phyloP scores from a whole-genome alignment of 805 yeast genomes.

The Metschnikowia proteae region DNA sequence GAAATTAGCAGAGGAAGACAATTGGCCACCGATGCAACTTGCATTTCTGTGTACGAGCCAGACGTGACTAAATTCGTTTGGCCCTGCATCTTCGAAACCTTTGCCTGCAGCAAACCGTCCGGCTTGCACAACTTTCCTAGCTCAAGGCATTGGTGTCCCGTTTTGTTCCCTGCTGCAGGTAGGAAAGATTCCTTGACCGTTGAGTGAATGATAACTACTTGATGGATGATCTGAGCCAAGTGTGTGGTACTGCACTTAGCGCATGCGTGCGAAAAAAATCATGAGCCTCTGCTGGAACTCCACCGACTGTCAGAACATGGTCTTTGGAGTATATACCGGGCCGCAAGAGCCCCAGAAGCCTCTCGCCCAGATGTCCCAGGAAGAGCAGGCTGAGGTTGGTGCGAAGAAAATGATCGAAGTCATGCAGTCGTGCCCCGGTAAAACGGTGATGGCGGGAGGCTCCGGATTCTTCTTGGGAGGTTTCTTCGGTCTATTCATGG shows the following conservation, averaged over 20 bases:
- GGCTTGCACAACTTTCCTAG: no score
- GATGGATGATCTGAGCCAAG: no score
- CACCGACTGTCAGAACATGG: conserved; percentile 12
- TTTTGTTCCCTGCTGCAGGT: no score
- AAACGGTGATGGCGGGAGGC: conserved; percentile 85
- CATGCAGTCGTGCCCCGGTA: conserved; percentile 95
- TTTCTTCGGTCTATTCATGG: conserved; percentile 93
- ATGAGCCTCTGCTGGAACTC: not conserved
- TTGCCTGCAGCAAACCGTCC: no score
- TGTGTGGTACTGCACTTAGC: not conserved
- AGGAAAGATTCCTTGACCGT: no score
- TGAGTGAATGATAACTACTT: no score
- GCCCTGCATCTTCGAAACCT: no score
- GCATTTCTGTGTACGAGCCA: no score
- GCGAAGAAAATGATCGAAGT: conserved; percentile 77
- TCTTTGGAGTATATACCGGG: conserved; percentile 41
- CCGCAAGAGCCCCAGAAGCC: conserved; percentile 42
- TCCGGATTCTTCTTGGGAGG: conserved; percentile 95
- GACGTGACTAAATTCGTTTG: no score
- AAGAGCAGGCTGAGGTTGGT: conserved; percentile 89
- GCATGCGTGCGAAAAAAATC: not conserved
- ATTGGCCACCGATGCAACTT: no score
- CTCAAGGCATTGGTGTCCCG: no score
- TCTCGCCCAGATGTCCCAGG: conserved; percentile 72
- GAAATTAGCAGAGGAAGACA: no score